phyloP scores from a whole-genome alignment of 1,139 yeast genomes.

The Yamadazyma kanchanaburiensis region DNA sequence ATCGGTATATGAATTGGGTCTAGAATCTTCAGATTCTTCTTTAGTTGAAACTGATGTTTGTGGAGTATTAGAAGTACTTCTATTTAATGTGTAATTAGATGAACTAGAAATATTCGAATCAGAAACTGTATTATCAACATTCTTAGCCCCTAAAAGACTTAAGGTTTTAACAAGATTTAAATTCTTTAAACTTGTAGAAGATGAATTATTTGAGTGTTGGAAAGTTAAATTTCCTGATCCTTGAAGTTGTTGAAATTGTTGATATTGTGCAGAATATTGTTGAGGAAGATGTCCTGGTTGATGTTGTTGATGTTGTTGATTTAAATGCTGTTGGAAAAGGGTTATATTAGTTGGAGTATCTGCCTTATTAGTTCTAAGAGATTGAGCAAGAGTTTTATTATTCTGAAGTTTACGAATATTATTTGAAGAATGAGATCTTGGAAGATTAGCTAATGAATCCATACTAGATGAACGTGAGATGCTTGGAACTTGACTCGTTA shows the following conservation, averaged over 20 bases:
- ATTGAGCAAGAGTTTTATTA: conserved; percentile 21
- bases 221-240: not conserved
- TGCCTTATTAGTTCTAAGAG: conserved; percentile 22
- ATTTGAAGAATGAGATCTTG: conserved; percentile 18
- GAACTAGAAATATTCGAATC: conserved; percentile 22
- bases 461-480: conserved; percentile 1
- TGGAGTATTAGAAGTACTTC: conserved; percentile 34
- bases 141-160: conserved; percentile 8
- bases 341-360: conserved; percentile 33
- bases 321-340: conserved; percentile 15
- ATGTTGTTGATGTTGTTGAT: conserved; percentile 14
- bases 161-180: conserved; percentile 11
- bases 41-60: conserved; percentile 29
- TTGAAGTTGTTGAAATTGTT: conserved; percentile 13
- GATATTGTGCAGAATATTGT: conserved; percentile 14
- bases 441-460: conserved; percentile 7
- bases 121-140: conserved; percentile 12
- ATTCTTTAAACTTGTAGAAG: conserved; percentile 12
- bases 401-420: conserved; percentile 20
- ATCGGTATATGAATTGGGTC: conserved; percentile 6
- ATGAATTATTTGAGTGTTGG: conserved; percentile 12
- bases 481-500: too few species aligned
- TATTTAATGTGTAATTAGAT: conserved; percentile 24
- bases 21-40: conserved; percentile 6
- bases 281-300: conserved; percentile 15